Evolutionary conservation across 495 filamentous ascomycete species (phyloP), one percentile per base, ranked within the genome.

Genomic region (Friedmanniomyces endolithicus): DNA sequence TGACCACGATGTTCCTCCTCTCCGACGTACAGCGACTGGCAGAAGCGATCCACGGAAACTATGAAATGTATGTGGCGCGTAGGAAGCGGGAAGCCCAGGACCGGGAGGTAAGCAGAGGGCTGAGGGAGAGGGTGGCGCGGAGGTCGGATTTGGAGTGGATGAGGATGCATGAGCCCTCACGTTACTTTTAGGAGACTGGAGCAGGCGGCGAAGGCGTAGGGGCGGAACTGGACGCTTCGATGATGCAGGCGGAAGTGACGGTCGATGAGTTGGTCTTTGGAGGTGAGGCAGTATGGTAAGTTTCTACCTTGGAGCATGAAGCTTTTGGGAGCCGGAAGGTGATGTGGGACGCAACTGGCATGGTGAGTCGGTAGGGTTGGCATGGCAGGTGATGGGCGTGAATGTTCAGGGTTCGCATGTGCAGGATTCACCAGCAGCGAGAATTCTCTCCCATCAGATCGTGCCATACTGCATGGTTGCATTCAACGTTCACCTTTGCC

Each of bases 1-100:
- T 16, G 11, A 52, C 57, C 9, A 60, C 57, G 11, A 60, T 60
- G 57, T 60, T 56, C 29, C 23, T 60, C 6, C 2, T 20, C 1
- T 1, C 8, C n/a, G 57, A 60, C 12, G 57, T 60, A 24, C 8
- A 19, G 47, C 16, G 35, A 4, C 48, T 56, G 17, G 57, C 57
- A 4, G n/a, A 46, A 9, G 7, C 9, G 8, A 20, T 53, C 8
- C 48, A 60, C 29, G 57, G 57, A 0, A 52, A 60, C 51, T 9
- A 51, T 1, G 51, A 56, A 25, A 25, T 6, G 33, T 27, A 59
- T 39, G 23, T 19, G 41, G 14, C 1, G 6, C 11, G 19, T 39
- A 47, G 44, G 33, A 14, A 31, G 41, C 9, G 2, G 17, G 41
- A 16, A 16, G 39, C 23, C 6, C 22, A 44, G 12, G 39, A 24